Conservation (phyloP, 225 moss, liverwort and hornwort genomes). For the Lunularia cruciata region DNA sequence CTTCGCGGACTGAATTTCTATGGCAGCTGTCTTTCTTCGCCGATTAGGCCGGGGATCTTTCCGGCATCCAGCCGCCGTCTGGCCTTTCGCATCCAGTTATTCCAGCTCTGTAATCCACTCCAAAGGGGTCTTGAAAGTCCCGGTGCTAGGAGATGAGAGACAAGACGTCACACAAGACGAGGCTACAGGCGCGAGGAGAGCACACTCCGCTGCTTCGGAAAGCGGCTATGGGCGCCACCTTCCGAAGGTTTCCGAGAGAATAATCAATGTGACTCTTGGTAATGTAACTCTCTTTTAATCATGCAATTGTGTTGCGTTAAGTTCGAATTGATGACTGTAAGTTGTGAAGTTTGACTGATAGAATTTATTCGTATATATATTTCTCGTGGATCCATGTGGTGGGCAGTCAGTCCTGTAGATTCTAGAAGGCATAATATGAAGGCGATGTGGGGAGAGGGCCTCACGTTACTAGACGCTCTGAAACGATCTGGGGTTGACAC, state of each 20-base stretch:
- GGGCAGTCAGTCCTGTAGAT: conserved; percentile 24
- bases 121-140: too few species aligned
- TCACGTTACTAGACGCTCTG: conserved; percentile 16
- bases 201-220: background rate
- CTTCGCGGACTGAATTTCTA: too few species aligned
- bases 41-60: too few species aligned
- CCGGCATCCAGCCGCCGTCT: too few species aligned
- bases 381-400: background rate
- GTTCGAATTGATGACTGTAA: too few species aligned
- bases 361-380: background rate
- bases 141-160: background rate
- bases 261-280: conserved; percentile 18
- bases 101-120: too few species aligned
- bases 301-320: too few species aligned
- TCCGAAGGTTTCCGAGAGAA: conserved; percentile 17
- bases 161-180: background rate
- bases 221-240: conserved; percentile 11
- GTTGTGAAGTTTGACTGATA: too few species aligned
- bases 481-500: conserved; percentile 23
- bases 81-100: too few species aligned
- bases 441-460: conserved; percentile 22
- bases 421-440: conserved; percentile 7
- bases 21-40: too few species aligned
- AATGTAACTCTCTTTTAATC: background rate
- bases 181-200: background rate